Percentiles rank a stretch among this genome's conserved stretches.
Conservation (phyloP, 2,329 filamentous ascomycete species). For the Colletotrichum higginsianum region DNA sequence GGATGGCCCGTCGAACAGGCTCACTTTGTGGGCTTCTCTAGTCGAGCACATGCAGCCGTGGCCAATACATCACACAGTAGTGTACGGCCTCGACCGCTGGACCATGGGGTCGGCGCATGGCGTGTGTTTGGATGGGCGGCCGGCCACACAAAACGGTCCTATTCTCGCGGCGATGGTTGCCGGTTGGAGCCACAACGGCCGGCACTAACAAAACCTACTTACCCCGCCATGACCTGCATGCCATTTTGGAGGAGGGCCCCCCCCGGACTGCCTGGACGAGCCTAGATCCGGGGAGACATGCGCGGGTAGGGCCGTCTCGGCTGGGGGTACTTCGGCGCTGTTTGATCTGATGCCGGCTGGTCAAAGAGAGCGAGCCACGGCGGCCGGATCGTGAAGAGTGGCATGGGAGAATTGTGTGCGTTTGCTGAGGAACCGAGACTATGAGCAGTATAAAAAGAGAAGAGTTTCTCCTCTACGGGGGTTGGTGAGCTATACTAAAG, state of each 20-base stretch:
- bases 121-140: background rate
- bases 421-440: background rate
- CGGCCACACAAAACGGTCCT: constrained; percentile 22
- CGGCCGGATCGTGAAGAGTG: background rate
- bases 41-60: background rate
- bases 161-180: constrained; percentile 34
- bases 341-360: background rate
- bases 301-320: constrained; percentile 37
- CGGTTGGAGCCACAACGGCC: constrained; percentile 30
- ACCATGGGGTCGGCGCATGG: background rate
- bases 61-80: background rate
- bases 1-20: background rate
- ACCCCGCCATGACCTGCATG: constrained; percentile 33
- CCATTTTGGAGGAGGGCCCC: constrained; percentile 12
- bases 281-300: constrained; percentile 33
- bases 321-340: constrained; percentile 38
- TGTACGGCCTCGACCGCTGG: background rate
- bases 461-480: background rate
- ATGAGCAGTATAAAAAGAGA: constrained; percentile 15
- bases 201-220: constrained; percentile 28
- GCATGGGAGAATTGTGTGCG: background rate
- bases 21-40: too few relatives aligned
- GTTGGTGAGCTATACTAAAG: background rate
- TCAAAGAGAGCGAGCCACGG: background rate
- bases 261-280: constrained; percentile 31